These are phyloP conservation scores for Gigaspora rosea DNA, from an alignment of 192 early-diverging fungal species.

Conservation along the genomic window DNA sequence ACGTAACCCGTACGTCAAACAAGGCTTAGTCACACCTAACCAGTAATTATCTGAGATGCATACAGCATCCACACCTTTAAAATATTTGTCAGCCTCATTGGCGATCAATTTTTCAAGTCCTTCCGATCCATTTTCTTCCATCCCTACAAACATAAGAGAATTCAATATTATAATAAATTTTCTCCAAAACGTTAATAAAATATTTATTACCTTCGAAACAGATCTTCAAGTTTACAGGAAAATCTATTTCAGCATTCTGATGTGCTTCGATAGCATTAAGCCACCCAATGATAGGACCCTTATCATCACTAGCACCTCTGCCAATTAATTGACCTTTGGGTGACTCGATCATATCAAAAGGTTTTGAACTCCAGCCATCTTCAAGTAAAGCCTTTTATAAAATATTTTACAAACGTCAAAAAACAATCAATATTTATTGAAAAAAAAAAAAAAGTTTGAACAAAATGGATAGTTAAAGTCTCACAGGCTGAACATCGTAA, in stretches of 20 bases:
- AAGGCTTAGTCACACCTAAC: constrained; percentile 94
- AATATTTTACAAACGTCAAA: background rate
- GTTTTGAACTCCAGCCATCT: constrained; percentile 92
- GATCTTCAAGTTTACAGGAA: constrained; percentile 95
- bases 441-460: background rate
- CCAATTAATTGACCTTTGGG: constrained; percentile 83
- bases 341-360: constrained; percentile 86
- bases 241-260: constrained; percentile 84
- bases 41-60: constrained; percentile 99
- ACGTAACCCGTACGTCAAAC: constrained; percentile 97
- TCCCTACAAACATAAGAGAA: constrained; percentile 35
- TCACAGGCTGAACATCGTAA: constrained; percentile 97
- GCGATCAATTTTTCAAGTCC: constrained; percentile 91
- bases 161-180: background rate
- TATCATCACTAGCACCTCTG: constrained; percentile 95
- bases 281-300: constrained; percentile 98
- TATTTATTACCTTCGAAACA: constrained; percentile 95
- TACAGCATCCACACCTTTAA: constrained; percentile 91
- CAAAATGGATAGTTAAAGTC: constrained; percentile 7
- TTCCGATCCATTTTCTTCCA: constrained; percentile 82
- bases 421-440: background rate
- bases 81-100: constrained; percentile 85
- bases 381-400: constrained; percentile 58
- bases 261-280: constrained; percentile 94
- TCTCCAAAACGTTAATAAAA: background rate